Conservation (phyloP, 164 flowering plant species). For the Protea cynaroides region DNA sequence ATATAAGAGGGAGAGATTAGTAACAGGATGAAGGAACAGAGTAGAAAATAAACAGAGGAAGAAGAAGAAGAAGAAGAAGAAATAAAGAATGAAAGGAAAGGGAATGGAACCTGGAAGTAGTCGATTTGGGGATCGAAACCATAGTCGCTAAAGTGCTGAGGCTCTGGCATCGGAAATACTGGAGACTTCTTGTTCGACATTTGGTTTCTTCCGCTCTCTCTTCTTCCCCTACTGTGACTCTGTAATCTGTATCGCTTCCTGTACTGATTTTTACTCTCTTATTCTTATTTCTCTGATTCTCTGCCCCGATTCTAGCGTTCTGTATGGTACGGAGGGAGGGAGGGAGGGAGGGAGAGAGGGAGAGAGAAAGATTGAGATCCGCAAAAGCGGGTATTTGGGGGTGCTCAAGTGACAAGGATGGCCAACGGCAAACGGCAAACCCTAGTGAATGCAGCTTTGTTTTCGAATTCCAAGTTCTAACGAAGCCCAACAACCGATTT, state of each 20-base stretch:
- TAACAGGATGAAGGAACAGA: background rate
- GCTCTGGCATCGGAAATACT: slow-evolving; percentile 57
- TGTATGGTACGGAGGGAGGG: background rate
- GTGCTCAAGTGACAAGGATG: background rate
- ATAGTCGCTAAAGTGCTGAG: slow-evolving; percentile 85
- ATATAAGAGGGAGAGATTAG: background rate
- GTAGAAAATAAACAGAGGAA: too few relatives aligned
- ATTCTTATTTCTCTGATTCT: background rate
- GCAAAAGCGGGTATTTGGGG: background rate
- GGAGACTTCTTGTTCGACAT: slow-evolving; percentile 60
- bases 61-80: background rate
- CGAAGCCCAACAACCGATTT: too few relatives aligned
- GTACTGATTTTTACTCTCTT: too few relatives aligned
- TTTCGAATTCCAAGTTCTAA: too few relatives aligned
- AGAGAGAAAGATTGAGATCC: background rate
- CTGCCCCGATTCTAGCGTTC: background rate
- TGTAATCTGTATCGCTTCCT: too few relatives aligned
- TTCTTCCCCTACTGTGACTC: background rate
- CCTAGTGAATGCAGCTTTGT: background rate
- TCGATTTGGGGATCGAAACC: slow-evolving; percentile 88
- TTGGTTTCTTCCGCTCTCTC: background rate
- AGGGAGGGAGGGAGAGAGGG: background rate
- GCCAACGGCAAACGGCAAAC: background rate
- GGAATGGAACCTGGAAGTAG: slow-evolving; percentile 61
- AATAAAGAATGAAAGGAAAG: background rate